Base-by-base conservation (phyloP, 179 eudicot species). In the Beta macrorhiza region DNA sequence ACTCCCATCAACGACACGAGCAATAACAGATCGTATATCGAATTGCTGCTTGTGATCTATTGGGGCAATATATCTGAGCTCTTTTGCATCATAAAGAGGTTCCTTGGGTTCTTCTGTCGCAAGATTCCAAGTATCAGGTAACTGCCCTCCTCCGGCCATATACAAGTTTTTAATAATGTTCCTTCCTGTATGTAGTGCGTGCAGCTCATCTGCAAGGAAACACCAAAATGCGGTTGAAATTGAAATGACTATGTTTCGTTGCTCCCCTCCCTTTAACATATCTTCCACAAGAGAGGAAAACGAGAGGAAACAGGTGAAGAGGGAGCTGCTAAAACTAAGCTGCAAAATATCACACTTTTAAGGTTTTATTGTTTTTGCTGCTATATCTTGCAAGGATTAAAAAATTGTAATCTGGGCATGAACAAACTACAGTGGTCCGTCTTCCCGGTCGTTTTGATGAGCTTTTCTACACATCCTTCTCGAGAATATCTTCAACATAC, bases 1-100 rank as follows among this genome's bases (percentile, higher is more conserved):
- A 87, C 99, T 96, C 79, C 97, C 98, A 78, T 96, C 99, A 77
- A 96, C 98, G 20, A 91, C 86, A 72, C 97, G 99, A 78, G 98
- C 92, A 84, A 96, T 96, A 74, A 94, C 86, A 80, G 98, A 91
- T 70, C 99, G 92, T 74, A 94, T 82, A 84, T 96, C 99, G 85
- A 94, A 91, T 65, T 92, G 89, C 89, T 92, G 99, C 87, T 90
- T 96, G 89, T 91, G 93, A 85, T 96, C 98, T 61, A 90, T 86
- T 75, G 98, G 98, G 72, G 99, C 98, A 78, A 96, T 92, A 22
- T 91, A 84, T 65, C 98, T 92, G 82, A 96, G 98, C 80, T 96
- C 98, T 15, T 86, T 86, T 8, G 87, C 91, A 81, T 94, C 98
- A 87, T 92, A 92, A 32, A 94, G 82, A 15, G 99, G 99, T 78